Evolutionary conservation across 139 green algal genomes (phyloP).

Genomic region (Chlorella sp.): DNA sequence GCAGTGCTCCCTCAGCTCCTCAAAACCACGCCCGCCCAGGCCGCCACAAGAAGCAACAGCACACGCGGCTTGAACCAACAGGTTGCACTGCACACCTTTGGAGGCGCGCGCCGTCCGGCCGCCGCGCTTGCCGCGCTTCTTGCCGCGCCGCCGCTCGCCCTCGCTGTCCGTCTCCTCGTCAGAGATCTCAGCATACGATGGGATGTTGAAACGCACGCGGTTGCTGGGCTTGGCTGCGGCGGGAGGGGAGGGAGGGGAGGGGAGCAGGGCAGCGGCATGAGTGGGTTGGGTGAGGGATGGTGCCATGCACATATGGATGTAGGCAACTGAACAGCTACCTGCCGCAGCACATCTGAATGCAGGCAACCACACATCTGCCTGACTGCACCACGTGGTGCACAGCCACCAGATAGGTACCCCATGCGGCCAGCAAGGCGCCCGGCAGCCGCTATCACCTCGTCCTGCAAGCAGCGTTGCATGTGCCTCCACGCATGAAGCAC

Average conservation of each 20-base stretch:
- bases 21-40: background rate
- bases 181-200: background rate
- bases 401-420: no score
- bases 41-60: background rate
- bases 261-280: no score
- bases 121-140: background rate
- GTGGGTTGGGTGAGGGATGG: no score
- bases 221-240: background rate
- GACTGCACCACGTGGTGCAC: background rate
- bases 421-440: no score
- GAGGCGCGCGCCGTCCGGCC: no score
- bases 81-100: no score
- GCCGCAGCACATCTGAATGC: background rate
- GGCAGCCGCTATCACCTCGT: no score
- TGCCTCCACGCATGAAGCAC: no score
- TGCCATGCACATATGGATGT: no score
- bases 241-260: background rate
- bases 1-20: background rate
- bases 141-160: background rate
- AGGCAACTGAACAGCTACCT: background rate
- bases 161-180: background rate
- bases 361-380: no score
- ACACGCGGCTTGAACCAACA: no score
- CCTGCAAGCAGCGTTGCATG: no score
- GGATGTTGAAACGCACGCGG: constrained; percentile 3